Conservation (phyloP, 495 filamentous ascomycete species). For the Hypoxylon rickii region DNA sequence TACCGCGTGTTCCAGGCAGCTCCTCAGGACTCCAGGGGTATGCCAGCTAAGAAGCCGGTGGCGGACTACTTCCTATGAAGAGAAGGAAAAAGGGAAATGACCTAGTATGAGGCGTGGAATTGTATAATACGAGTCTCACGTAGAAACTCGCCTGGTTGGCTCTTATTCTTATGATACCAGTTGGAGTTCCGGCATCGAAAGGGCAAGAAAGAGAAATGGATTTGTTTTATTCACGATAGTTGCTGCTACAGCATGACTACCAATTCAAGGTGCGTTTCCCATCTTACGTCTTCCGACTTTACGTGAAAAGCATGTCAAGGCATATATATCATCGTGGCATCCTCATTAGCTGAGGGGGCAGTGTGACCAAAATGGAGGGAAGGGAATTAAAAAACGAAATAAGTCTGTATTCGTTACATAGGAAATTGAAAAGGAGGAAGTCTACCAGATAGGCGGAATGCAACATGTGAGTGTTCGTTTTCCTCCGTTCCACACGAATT, state of each 20-base stretch:
- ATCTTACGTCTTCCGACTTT: not conserved
- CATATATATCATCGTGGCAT: no score
- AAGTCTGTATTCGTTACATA: no score
- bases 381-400: no score
- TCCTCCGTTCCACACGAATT: not conserved
- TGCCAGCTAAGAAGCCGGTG: conserved; percentile 98
- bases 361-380: no score
- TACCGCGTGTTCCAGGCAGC: conserved; percentile 97
- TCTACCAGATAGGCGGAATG: not conserved
- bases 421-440: not conserved
- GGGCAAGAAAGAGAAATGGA: conserved; percentile 8
- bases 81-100: not conserved
- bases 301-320: no score
- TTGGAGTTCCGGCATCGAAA: conserved; percentile 11
- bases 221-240: not conserved
- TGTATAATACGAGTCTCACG: conserved; percentile 22
- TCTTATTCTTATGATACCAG: conserved; percentile 15
- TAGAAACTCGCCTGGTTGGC: not conserved
- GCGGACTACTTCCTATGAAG: conserved; percentile 90
- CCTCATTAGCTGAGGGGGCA: no score
- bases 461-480: not conserved
- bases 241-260: no score
- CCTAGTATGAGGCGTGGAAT: not conserved
- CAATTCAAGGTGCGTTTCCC: not conserved
- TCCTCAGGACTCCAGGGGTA: conserved; percentile 92